These are phyloP conservation scores for Fusarium sp. DNA, from an alignment of 2,329 filamentous ascomycete genomes.

Conservation along the genomic window DNA sequence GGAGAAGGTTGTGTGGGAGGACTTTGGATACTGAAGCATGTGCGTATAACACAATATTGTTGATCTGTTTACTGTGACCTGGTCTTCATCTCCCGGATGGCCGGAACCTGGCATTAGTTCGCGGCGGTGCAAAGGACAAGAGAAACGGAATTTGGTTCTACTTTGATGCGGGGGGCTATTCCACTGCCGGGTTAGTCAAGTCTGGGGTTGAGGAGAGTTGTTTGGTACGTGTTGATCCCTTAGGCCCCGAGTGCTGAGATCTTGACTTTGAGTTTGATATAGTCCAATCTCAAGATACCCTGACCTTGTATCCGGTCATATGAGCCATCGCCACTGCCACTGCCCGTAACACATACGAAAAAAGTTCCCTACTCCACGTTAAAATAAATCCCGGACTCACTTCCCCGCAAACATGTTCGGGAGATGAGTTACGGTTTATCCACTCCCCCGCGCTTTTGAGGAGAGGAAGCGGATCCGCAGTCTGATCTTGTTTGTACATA, in stretches of 20 bases:
- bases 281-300: neutral
- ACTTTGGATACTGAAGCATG: conserved; percentile 66
- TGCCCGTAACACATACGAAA: neutral
- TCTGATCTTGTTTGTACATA: conserved; percentile 7
- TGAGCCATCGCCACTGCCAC: neutral
- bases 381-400: conserved; percentile 1
- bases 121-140: conserved; percentile 28
- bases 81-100: conserved; percentile 16
- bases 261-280: neutral
- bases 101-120: conserved; percentile 26
- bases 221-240: neutral
- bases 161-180: conserved; percentile 30
- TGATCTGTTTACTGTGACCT: conserved; percentile 1
- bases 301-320: neutral
- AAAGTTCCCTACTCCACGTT: neutral
- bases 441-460: conserved; percentile 27
- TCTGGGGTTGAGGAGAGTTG: conserved; percentile 25
- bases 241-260: neutral
- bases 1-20: conserved; percentile 68
- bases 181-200: conserved; percentile 17
- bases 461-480: conserved; percentile 34
- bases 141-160: conserved; percentile 5
- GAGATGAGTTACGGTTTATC: conserved; percentile 16
- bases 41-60: neutral
- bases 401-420: conserved; percentile 29